A percentile compares a stretch with the other conserved stretches of the same genome.
Evolutionary conservation across 1,139 yeast genomes (phyloP).

Genomic region (Protomyces pachydermus): DNA sequence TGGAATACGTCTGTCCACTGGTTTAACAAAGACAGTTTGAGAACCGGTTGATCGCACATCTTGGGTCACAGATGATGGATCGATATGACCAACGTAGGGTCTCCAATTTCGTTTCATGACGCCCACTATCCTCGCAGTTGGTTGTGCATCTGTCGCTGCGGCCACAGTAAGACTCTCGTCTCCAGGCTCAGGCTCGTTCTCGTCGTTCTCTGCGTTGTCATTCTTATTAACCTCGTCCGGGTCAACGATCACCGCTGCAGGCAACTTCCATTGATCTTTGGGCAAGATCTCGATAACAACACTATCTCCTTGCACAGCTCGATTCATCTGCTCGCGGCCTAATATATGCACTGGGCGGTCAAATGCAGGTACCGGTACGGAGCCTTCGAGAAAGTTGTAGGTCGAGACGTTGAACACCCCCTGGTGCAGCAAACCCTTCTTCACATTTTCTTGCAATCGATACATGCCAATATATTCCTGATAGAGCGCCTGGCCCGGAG

Average conservation of each 20-base stretch:
- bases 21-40: conserved; percentile 72
- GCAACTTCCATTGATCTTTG: conserved; percentile 79
- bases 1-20: conserved; percentile 88
- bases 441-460: conserved; percentile 82
- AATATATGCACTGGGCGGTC: conserved; percentile 75
- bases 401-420: conserved; percentile 76
- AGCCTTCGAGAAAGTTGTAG: conserved; percentile 84
- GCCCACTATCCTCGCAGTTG: conserved; percentile 90
- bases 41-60: conserved; percentile 45
- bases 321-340: conserved; percentile 79
- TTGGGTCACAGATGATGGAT: conserved; percentile 60
- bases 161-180: conserved; percentile 58
- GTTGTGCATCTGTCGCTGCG: conserved; percentile 50
- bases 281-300: conserved; percentile 90
- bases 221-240: conserved; percentile 62
- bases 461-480: conserved; percentile 77
- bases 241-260: conserved; percentile 72
- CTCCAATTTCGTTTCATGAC: conserved; percentile 91
- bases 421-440: conserved; percentile 80
- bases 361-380: conserved; percentile 66
- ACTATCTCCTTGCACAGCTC: conserved; percentile 87
- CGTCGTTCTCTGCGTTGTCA: conserved; percentile 46
- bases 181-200: conserved; percentile 50
- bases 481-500: conserved; percentile 52
- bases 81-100: conserved; percentile 89